phyloP scores from a whole-genome alignment of 345 rosid species.

The Salix koriyanagi region DNA sequence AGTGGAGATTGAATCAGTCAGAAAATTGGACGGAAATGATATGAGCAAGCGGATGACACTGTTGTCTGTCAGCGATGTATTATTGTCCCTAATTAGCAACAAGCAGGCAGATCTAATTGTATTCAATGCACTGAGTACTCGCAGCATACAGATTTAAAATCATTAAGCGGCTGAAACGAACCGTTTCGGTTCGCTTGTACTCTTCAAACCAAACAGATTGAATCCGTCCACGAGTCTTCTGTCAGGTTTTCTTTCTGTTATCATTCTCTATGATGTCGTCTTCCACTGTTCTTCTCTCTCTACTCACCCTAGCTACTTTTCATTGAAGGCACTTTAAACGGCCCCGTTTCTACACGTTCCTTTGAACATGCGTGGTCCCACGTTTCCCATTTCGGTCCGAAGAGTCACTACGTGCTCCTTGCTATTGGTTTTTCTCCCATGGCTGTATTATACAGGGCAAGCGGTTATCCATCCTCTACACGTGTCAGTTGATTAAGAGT shows the following conservation, averaged over 20 bases:
- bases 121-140: background rate
- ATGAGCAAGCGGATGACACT: background rate
- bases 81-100: background rate
- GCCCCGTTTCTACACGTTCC: background rate
- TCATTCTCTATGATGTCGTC: background rate
- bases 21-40: background rate
- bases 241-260: background rate
- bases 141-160: background rate
- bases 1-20: slow-evolving; percentile 2
- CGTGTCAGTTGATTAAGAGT: background rate
- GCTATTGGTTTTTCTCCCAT: background rate
- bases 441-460: background rate
- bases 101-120: background rate
- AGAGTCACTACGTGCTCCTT: background rate
- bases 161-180: background rate
- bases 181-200: background rate
- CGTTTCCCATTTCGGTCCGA: background rate
- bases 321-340: background rate
- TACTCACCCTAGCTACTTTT: background rate
- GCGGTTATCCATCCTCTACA: background rate
- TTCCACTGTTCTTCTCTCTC: background rate
- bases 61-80: background rate
- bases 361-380: background rate
- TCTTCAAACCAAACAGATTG: background rate
- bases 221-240: background rate